Evolutionary conservation across 1,284 basidiomycete genomes (phyloP).

Genomic region (Rhodotorula sp.): DNA sequence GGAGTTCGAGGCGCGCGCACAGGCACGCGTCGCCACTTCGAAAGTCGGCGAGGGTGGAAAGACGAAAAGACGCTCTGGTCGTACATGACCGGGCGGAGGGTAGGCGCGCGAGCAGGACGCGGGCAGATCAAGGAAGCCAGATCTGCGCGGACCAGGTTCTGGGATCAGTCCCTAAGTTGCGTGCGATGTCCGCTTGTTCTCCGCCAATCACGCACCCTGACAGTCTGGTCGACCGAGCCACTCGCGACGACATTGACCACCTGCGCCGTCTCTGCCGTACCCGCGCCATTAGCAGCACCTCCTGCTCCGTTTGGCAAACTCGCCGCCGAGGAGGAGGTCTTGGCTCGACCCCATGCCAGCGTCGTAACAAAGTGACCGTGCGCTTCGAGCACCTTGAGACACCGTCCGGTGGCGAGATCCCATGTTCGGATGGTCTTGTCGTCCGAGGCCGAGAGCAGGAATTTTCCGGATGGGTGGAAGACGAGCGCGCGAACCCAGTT

Average conservation of each 20-base stretch:
- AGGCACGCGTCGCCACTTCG: too few species aligned
- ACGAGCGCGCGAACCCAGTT: slow-evolving; percentile 80
- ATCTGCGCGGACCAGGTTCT: slow-evolving; percentile 4
- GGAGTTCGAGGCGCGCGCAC: too few species aligned
- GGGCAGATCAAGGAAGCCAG: slow-evolving; percentile 18
- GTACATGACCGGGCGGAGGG: too few species aligned
- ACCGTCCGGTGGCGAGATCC: slow-evolving; percentile 78
- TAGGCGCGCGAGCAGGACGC: too few species aligned
- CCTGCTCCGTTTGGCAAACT: slow-evolving; percentile 33
- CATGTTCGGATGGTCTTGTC: slow-evolving; percentile 87
- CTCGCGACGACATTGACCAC: slow-evolving; percentile 77
- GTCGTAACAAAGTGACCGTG: slow-evolving; percentile 81
- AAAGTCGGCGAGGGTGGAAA: not conserved
- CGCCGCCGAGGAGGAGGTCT: slow-evolving; percentile 49
- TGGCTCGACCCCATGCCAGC: slow-evolving; percentile 69
- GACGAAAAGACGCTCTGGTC: not conserved
- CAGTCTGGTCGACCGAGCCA: slow-evolving; percentile 69
- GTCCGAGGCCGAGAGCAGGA: slow-evolving; percentile 80
- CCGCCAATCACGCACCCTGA: slow-evolving; percentile 16
- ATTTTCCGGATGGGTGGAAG: slow-evolving; percentile 83
- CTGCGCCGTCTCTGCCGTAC: slow-evolving; percentile 19
- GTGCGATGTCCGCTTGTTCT: too few species aligned
- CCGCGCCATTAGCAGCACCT: slow-evolving; percentile 45
- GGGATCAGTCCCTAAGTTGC: not conserved
- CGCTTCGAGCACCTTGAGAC: slow-evolving; percentile 77